Percentiles rank a stretch among this genome's conserved stretches.
Evolutionary conservation across 2,329 filamentous ascomycete species (phyloP).

Genomic region (Cladosporium sp.): DNA sequence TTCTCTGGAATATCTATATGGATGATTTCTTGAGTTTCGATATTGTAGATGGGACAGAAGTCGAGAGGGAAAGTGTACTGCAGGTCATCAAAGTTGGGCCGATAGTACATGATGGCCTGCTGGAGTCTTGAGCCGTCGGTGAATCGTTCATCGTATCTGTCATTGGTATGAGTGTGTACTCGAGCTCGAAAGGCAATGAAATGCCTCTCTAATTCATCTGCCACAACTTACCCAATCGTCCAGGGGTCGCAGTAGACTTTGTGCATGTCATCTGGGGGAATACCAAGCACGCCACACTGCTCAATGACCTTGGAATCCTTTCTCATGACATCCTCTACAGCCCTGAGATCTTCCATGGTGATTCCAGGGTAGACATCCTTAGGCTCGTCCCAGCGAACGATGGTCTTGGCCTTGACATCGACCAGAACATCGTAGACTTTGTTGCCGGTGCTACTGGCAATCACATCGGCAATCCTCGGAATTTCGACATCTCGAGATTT

Average conservation of each 20-base stretch:
- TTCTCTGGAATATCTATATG: conserved; percentile 77
- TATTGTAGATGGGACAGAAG: conserved; percentile 84
- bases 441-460: conserved; percentile 69
- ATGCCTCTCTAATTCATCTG: not conserved
- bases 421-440: conserved; percentile 76
- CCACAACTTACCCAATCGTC: conserved; percentile 79
- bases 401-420: conserved; percentile 59
- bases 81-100: conserved; percentile 73
- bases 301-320: conserved; percentile 82
- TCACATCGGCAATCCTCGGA: conserved; percentile 66
- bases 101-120: conserved; percentile 90
- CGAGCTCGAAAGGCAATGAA: too few species aligned
- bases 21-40: conserved; percentile 68
- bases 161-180: not conserved
- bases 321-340: conserved; percentile 68
- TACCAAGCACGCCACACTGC: conserved; percentile 74
- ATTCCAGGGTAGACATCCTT: conserved; percentile 78
- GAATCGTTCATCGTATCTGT: conserved; percentile 73
- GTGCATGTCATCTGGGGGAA: conserved; percentile 75
- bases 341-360: conserved; percentile 78
- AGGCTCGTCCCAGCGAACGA: conserved; percentile 66
- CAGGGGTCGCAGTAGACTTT: conserved; percentile 92
- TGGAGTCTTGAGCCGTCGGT: conserved; percentile 71
- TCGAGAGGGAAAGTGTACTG: conserved; percentile 86
- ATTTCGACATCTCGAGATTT: conserved; percentile 51